phyloP scores from a whole-genome alignment of 306 rosid genomes.

The Lathyrus oleraceus region DNA sequence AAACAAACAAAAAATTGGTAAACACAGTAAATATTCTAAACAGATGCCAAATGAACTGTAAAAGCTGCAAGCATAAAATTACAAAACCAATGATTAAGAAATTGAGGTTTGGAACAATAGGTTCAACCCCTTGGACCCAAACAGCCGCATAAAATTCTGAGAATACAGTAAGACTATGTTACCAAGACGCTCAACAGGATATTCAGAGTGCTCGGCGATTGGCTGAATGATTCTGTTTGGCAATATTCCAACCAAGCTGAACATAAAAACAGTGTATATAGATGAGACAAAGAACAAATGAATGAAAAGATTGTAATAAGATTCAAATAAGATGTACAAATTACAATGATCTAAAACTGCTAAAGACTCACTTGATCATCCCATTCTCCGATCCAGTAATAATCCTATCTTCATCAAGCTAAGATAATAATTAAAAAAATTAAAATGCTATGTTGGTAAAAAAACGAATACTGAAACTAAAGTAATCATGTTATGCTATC shows the following conservation, averaged over 20 bases:
- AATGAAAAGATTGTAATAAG: conserved; percentile 4
- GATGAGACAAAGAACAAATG: conserved; percentile 5
- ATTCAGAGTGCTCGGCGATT: conserved; percentile 87
- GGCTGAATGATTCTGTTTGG: conserved; percentile 91
- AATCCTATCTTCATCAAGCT: conserved; percentile 96
- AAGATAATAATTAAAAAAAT: conserved; percentile 24
- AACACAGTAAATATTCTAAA: conserved; percentile 12
- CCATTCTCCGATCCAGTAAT: conserved; percentile 92
- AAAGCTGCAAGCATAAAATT: conserved; percentile 1
- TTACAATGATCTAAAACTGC: conserved; percentile 24
- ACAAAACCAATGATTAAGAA: background rate
- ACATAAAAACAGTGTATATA: conserved; percentile 14
- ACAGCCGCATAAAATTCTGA: conserved; percentile 5
- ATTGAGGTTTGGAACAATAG: background rate
- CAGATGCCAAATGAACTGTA: conserved; percentile 2
- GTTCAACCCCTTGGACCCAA: background rate
- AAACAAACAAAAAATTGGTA: background rate
- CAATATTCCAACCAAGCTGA: conserved; percentile 78
- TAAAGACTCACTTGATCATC: conserved; percentile 77
- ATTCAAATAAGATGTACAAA: conserved; percentile 16
- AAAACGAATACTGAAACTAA: conserved; percentile 16
- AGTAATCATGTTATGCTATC: conserved; percentile 22
- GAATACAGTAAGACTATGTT: conserved; percentile 32
- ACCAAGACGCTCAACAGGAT: conserved; percentile 92
- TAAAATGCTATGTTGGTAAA: background rate